Base-by-base conservation (phyloP, 1,284 basidiomycete species). In the Schizophyllum commune region DNA sequence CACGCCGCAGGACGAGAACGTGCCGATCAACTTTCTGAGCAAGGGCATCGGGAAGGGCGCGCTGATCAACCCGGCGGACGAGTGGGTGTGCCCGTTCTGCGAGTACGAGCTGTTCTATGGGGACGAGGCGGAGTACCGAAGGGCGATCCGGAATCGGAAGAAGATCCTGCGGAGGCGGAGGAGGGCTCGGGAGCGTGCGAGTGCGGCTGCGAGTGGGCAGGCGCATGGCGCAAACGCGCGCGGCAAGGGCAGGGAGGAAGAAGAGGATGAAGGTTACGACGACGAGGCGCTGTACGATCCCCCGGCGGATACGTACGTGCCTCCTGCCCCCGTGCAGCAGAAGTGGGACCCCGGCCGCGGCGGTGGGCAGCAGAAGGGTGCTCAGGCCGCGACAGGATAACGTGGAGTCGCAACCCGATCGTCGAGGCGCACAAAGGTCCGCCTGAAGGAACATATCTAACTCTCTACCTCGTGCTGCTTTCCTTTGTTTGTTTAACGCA, bases 31-130 rank as follows among this genome's bases (percentile, higher is more conserved):
- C 11, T 55, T 47, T 8, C 39, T 47, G 39, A 47, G 39, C 8
- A 47, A 52, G 52, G 32, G 53, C 47, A 58, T 67, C 66, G 66
- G 71, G 66, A 66, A 60, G 63, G 57, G 65, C 64, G 52, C 63
- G 66, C 72, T 86, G 61, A 80, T 79, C 61, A 78, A 83, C 69
- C 85, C 88, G 7, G 80, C 78, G 59, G 91, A 92, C 34, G 93
- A 95, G 71, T 95, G 91, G 87, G 88, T 95, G 65, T 96, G 93
- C 70, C 83, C 88, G 65, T 89, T 89, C 68, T 96, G 93, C 77
- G 92, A 95, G 74, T 92, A 92, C 71, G 80, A 84, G 65, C 72
- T 96, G 62, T 94, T 93, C 71, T 96, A 91, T 70, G 89, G 91
- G 9, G 89, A 89, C 62, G 85, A 88, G 27, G 66, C 70, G 58